phyloP scores from a whole-genome alignment of 805 yeast species.

The Saturnispora kantuleensis region DNA sequence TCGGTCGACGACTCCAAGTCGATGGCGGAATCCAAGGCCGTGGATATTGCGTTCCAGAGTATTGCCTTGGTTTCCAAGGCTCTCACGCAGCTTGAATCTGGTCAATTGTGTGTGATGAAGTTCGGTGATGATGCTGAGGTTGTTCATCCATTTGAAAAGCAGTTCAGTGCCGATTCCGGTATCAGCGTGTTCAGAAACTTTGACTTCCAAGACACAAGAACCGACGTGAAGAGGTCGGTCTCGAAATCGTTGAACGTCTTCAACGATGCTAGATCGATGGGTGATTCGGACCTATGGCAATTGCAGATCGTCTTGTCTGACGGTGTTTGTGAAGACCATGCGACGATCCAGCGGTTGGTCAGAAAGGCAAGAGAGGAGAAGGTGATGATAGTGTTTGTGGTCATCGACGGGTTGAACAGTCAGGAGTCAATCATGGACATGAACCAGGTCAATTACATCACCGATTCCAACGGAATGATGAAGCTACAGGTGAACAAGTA shows the following conservation, averaged over 20 bases:
- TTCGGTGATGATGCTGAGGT: conserved; percentile 80
- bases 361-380: conserved; percentile 86
- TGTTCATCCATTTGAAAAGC: conserved; percentile 84
- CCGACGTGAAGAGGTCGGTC: conserved; percentile 73
- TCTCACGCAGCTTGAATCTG: conserved; percentile 86
- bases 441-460: conserved; percentile 82
- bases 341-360: conserved; percentile 67
- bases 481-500: conserved; percentile 72
- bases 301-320: conserved; percentile 87
- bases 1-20: conserved; percentile 97
- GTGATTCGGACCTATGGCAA: conserved; percentile 72
- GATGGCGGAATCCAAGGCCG: conserved; percentile 88
- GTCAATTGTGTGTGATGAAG: conserved; percentile 80
- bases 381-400: conserved; percentile 90
- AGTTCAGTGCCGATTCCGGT: conserved; percentile 77
- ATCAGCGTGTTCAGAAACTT: conserved; percentile 79
- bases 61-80: conserved; percentile 92
- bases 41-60: conserved; percentile 87
- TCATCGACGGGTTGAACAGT: conserved; percentile 80
- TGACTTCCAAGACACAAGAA: conserved; percentile 78
- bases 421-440: conserved; percentile 86
- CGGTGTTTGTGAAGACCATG: conserved; percentile 96
- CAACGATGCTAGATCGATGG: conserved; percentile 38
- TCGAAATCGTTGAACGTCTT: conserved; percentile 64
- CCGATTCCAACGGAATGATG: conserved; percentile 60